Evolutionary conservation across 2,329 filamentous ascomycete genomes (phyloP).

Genomic region (Colletotrichum acutatum): DNA sequence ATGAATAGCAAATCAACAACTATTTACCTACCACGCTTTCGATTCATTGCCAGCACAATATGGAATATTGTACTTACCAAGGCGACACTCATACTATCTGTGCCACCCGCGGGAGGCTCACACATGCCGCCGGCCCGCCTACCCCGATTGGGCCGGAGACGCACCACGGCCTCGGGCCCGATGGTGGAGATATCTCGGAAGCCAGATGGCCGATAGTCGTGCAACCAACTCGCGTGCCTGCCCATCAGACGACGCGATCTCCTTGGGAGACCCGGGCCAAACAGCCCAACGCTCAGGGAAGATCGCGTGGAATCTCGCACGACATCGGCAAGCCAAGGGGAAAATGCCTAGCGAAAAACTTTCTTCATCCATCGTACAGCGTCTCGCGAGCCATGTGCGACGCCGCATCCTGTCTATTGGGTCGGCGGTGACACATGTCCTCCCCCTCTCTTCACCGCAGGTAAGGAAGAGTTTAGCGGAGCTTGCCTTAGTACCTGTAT

Average conservation of each 20-base stretch:
- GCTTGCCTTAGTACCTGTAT: background rate
- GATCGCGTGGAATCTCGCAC: background rate
- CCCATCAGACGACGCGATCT: background rate
- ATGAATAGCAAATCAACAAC: too few species aligned
- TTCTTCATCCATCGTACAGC: constrained; percentile 54
- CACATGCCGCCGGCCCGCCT: background rate
- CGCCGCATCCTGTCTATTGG: constrained; percentile 51
- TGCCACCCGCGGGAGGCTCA: background rate
- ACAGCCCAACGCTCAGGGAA: background rate
- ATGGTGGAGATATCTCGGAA: background rate
- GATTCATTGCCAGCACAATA: too few species aligned
- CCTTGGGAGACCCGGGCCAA: background rate
- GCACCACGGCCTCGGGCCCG: background rate
- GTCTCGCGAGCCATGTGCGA: constrained; percentile 48
- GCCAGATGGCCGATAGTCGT: background rate
- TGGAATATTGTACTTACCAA: too few species aligned
- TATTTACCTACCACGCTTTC: too few species aligned
- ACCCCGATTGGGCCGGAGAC: background rate
- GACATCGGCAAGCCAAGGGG: background rate
- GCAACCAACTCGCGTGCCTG: background rate
- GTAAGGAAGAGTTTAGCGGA: background rate
- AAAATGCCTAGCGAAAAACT: constrained; percentile 41
- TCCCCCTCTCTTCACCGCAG: background rate
- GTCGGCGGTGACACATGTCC: background rate
- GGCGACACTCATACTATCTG: background rate